A percentile compares a stretch with the other conserved stretches of the same genome.
Conservation (phyloP, 139 green algal species). For the Choricystis sp. region DNA sequence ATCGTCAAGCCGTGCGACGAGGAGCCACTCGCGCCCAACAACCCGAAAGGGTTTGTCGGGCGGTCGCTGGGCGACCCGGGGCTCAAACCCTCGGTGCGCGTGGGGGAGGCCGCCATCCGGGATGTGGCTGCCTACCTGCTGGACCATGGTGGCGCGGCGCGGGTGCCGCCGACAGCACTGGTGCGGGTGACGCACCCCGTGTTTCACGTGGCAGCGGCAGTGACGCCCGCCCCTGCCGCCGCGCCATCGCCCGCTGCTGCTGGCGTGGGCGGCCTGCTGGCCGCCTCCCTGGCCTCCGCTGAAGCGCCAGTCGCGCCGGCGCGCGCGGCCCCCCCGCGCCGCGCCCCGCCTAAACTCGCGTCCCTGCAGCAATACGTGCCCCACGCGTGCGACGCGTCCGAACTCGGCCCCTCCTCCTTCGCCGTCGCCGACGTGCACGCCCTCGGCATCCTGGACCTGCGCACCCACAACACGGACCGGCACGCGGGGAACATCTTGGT, state of each 20-base stretch:
- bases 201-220: conserved; percentile 52
- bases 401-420: conserved; percentile 77
- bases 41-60: conserved; percentile 46
- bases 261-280: too few relatives aligned
- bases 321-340: too few relatives aligned
- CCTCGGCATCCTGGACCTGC: conserved; percentile 89
- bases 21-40: conserved; percentile 68
- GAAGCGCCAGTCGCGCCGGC: too few relatives aligned
- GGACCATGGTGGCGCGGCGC: conserved; percentile 75
- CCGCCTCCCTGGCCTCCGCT: neutral
- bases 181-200: conserved; percentile 61
- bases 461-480: conserved; percentile 91
- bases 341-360: conserved; percentile 59
- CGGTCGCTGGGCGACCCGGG: conserved; percentile 72
- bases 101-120: conserved; percentile 82
- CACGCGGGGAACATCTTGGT: conserved; percentile 44
- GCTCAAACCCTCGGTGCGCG: conserved; percentile 76
- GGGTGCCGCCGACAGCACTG: conserved; percentile 81
- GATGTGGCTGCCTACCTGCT: conserved; percentile 94
- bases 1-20: conserved; percentile 91
- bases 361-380: conserved; percentile 82
- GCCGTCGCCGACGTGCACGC: conserved; percentile 63
- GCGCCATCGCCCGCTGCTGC: too few relatives aligned
- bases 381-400: conserved; percentile 74
- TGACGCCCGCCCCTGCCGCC: neutral